phyloP scores from a whole-genome alignment of 1,284 basidiomycete genomes.

The Inonotus obliquus region DNA sequence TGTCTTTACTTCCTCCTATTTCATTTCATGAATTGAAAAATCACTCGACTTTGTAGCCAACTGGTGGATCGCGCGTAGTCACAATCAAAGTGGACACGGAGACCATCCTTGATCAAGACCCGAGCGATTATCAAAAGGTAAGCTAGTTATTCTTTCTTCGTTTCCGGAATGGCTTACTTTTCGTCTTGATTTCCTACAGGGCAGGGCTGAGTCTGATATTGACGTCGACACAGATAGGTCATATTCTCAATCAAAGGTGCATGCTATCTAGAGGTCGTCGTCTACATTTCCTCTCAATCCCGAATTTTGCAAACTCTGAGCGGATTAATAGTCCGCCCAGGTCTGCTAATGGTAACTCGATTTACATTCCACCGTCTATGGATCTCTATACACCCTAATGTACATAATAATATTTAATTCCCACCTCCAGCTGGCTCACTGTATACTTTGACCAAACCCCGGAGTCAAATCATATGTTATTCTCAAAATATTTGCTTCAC shows the following conservation, averaged over 20 bases:
- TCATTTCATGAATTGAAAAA: neutral
- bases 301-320: too few species aligned
- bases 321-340: too few species aligned
- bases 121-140: neutral
- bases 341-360: too few species aligned
- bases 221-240: neutral
- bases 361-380: too few species aligned
- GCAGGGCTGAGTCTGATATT: neutral
- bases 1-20: neutral
- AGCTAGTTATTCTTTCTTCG: neutral
- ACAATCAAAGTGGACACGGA: conserved; percentile 14
- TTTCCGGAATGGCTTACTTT: neutral
- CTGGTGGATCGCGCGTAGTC: neutral
- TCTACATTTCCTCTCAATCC: neutral
- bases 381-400: too few species aligned
- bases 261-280: neutral
- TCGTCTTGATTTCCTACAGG: neutral
- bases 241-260: neutral
- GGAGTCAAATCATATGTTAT: too few species aligned
- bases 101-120: conserved; percentile 4
- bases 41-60: neutral
- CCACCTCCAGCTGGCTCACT: too few species aligned
- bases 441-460: too few species aligned
- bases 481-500: too few species aligned
- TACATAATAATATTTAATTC: too few species aligned